Evolutionary conservation across 805 yeast genomes (phyloP), one percentile per base, ranked within the genome.

Genomic region (Maudiozyma bulderi): DNA sequence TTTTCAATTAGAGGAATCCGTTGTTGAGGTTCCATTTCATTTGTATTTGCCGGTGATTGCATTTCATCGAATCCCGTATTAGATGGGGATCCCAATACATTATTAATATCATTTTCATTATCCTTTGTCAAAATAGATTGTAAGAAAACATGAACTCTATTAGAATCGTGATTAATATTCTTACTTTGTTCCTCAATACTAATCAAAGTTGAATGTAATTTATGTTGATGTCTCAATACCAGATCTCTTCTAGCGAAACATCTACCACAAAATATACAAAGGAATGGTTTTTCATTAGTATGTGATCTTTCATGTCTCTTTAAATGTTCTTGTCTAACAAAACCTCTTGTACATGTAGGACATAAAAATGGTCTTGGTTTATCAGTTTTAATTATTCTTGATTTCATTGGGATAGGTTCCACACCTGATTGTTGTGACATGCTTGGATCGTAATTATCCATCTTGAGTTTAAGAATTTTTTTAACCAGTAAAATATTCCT

Each of bases 261-360:
- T 44, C 97, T 79, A 35, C 95, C 97, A 67, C 98, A 91, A 9
- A 90, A 91, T 2, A 95, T 95, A 68, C 99, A 91, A 61, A 87
- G 93, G 69, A 86, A 91, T 1, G 98, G 98, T 64, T 90, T 89
- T 68, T 90, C 97, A 65, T 91, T 89, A 8, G 99, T 91, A 65
- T 91, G 99, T 0, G 95, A 83, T 40, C 98, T 72, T 60, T 89
- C 95, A 61, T 91, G 99, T 50, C 99, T 80, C 66, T 87, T 89
- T 60, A 91, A 73, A 67, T 91, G 99, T 66, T 91, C 99, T 47
- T 88, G 74, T 47, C 99, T 76, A 1, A 97, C 98, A 75, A 91
- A 91, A 3, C 95, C 95, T 51, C 98, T 75, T 1, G 97, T 87
- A 64, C 99, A 91, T 6, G 86, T 84, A 2, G 82, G 66, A 65